A percentile compares a stretch with the other conserved stretches of the same genome.
Conservation (phyloP, 1,139 yeast genomes). For the Starmera stellimalicola region DNA sequence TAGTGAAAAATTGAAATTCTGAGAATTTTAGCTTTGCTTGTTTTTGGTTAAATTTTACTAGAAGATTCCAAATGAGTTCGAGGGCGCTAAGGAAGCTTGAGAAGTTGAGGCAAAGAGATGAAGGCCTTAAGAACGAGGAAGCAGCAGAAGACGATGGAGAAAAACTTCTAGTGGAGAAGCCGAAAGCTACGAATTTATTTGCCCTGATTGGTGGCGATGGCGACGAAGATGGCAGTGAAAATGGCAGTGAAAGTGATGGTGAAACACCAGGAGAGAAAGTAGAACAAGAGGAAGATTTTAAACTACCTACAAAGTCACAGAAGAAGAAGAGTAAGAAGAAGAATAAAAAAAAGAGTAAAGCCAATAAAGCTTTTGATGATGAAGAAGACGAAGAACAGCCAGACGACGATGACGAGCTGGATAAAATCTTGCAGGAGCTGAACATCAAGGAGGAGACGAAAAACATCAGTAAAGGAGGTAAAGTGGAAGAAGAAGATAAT, state of each 20-base stretch:
- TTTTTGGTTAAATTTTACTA: not conserved
- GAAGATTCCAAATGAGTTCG: conserved; percentile 46
- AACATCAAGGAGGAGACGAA: conserved; percentile 15
- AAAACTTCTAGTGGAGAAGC: conserved; percentile 23
- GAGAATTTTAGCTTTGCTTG: too few species aligned
- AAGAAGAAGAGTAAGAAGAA: conserved; percentile 16
- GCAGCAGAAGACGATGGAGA: conserved; percentile 31
- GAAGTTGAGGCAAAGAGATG: conserved; percentile 33
- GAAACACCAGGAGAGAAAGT: conserved; percentile 5
- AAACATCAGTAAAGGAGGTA: conserved; percentile 19
- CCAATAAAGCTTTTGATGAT: conserved; percentile 7
- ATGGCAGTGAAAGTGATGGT: conserved; percentile 5
- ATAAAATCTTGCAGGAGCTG: conserved; percentile 22
- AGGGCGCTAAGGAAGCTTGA: conserved; percentile 51
- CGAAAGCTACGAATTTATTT: conserved; percentile 13
- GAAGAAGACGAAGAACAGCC: conserved; percentile 15
- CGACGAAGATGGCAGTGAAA: conserved; percentile 6
- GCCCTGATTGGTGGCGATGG: conserved; percentile 18
- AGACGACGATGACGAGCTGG: conserved; percentile 24
- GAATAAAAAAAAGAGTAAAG: conserved; percentile 8
- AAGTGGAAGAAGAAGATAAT: conserved; percentile 24
- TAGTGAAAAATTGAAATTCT: too few species aligned
- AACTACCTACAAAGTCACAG: conserved; percentile 11
- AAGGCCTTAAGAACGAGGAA: conserved; percentile 15
- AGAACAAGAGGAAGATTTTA: conserved; percentile 13